A percentile compares a stretch with the other conserved stretches of the same genome.
phyloP scores from a whole-genome alignment of 108 stramenopile species.

The Fistulifera pelliculosa region DNA sequence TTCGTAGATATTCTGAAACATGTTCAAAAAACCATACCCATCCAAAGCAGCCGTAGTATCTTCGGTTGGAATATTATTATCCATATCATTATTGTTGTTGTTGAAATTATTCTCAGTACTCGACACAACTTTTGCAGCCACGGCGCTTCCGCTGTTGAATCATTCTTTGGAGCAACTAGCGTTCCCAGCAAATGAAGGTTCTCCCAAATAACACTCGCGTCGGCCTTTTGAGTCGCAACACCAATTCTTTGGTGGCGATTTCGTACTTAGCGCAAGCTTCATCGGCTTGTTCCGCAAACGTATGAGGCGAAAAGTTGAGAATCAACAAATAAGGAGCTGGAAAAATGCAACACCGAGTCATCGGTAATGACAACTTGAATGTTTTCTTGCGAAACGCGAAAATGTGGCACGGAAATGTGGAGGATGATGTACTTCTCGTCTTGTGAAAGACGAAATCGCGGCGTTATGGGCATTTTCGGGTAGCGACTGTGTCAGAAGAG shows the following conservation, averaged over 20 bases:
- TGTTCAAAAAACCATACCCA: slow-evolving; percentile 62
- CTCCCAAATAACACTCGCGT: slow-evolving; percentile 37
- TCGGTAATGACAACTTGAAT: slow-evolving; percentile 45
- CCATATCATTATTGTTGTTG: too few species aligned
- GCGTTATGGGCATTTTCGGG: slow-evolving; percentile 66
- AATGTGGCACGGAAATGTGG: slow-evolving; percentile 56
- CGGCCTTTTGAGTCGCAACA: slow-evolving; percentile 33
- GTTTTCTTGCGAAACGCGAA: slow-evolving; percentile 54
- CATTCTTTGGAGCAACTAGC: slow-evolving; percentile 34
- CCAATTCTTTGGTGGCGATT: slow-evolving; percentile 37
- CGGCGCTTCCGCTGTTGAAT: slow-evolving; percentile 9
- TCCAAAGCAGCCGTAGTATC: background rate
- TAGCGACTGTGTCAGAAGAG: background rate
- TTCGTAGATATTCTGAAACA: slow-evolving; percentile 67
- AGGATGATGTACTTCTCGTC: slow-evolving; percentile 39
- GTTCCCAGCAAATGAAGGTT: slow-evolving; percentile 65
- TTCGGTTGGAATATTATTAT: background rate
- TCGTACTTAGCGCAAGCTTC: slow-evolving; percentile 30
- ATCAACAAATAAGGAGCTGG: slow-evolving; percentile 65
- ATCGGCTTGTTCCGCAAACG: slow-evolving; percentile 13
- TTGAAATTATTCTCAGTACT: too few species aligned
- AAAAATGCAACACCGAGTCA: slow-evolving; percentile 46
- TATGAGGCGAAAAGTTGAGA: slow-evolving; percentile 39
- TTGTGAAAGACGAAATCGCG: slow-evolving; percentile 59
- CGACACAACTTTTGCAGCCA: slow-evolving; percentile 25